Base-by-base conservation (phyloP, 2,329 filamentous ascomycete genomes). In the Waltergamsia citrina region DNA sequence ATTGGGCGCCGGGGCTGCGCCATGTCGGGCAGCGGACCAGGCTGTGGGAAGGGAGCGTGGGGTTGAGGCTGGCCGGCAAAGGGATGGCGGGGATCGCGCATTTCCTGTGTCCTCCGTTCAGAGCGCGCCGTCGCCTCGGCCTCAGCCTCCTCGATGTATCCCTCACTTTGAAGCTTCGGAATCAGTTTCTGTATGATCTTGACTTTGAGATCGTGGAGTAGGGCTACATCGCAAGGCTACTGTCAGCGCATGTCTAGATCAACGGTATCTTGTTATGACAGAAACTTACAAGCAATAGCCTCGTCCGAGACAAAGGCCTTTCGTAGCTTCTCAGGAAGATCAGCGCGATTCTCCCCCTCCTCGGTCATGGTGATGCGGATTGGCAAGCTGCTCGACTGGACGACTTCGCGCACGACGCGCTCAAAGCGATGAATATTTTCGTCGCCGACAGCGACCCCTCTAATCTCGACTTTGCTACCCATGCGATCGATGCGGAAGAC, bases 121-220 rank as follows among this genome's bases (percentile, higher is more conserved):
- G 52, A 51, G 33, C 55, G 59, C 35, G 59, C 66, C 34, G 59
- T 59, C 3, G 54, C 60, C 18, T 60, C 62, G 16, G 54, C 53
- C 25, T 65, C 57, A 31, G 59, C 60, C 12, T 58, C 56, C 41
- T 85, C 81, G 53, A 86, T 74, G 47, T 92, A 90, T 6, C 82
- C 85, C 46, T 85, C 78, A 47, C 85, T 86, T 32, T 82, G 73
- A 25, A 93, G 60, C 16, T 77, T 72, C 0, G 88, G 86, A 4
- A 86, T 72, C 15, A 96, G 70, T 48, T 81, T 88, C 58, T 94
- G 86, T 33, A 96, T 76, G 25, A 96, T 78, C 35, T 80, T 78
- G 42, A 80, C 63, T 49, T 90, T 86, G 54, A 94, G 74, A 3
- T 85, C 63, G 17, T 67, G 63, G 22, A 85, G 74, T 14, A 94